phyloP scores from a whole-genome alignment of 2,329 filamentous ascomycete genomes.

The Aspergillus fijiensis region DNA sequence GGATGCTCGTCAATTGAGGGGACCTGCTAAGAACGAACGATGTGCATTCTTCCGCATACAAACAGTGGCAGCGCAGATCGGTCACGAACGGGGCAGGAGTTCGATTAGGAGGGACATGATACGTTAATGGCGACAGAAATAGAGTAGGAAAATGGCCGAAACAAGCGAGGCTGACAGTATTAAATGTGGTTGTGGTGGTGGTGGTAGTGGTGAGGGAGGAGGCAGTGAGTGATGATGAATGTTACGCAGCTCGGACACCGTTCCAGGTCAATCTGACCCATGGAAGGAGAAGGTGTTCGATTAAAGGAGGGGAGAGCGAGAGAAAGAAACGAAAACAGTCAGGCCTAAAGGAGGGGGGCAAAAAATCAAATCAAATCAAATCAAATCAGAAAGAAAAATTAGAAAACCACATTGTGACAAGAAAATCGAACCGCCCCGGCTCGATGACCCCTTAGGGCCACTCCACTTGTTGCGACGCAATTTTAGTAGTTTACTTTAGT shows the following conservation, averaged over 20 bases:
- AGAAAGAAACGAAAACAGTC: constrained; percentile 5
- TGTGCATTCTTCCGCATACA: constrained; percentile 29
- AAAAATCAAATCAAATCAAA: not conserved
- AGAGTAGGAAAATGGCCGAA: constrained; percentile 5
- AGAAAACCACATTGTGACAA: constrained; percentile 14
- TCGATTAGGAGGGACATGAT: constrained; percentile 15
- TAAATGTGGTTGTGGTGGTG: not conserved
- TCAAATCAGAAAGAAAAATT: no score
- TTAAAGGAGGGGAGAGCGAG: constrained; percentile 9
- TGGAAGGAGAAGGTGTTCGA: constrained; percentile 1
- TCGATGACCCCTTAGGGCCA: constrained; percentile 10
- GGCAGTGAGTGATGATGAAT: not conserved
- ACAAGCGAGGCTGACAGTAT: not conserved
- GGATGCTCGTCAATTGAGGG: constrained; percentile 21
- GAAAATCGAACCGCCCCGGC: constrained; percentile 10
- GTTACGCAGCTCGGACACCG: constrained; percentile 1
- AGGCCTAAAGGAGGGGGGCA: constrained; percentile 9
- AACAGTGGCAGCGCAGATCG: not conserved
- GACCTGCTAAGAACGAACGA: constrained; percentile 8
- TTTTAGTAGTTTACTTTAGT: not conserved
- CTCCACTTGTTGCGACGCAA: constrained; percentile 2
- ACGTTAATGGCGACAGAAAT: constrained; percentile 10
- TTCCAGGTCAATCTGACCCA: constrained; percentile 7
- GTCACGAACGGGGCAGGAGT: constrained; percentile 6
- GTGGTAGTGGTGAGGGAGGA: not conserved